Evolutionary conservation across 73 alveolate species (phyloP).

Genomic region (Paramecium caudatum): DNA sequence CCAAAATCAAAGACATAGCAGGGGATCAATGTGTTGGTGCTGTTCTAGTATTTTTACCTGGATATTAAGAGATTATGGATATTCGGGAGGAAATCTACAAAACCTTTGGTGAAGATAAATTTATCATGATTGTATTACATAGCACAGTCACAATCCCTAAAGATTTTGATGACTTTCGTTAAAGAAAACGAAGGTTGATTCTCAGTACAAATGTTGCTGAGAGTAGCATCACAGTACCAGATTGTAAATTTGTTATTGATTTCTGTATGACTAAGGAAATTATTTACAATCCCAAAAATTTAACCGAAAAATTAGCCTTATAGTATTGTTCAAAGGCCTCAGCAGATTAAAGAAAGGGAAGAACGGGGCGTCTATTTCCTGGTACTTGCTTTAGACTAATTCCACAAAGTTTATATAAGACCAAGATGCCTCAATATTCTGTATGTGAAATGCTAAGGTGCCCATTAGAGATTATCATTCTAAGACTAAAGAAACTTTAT

Average conservation of each 20-base stretch:
- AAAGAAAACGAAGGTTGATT: conserved; percentile 90
- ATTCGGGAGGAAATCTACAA: conserved; percentile 73
- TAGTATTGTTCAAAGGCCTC: conserved; percentile 97
- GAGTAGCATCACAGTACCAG: conserved; percentile 97
- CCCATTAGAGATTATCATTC: conserved; percentile 97
- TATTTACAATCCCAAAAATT: conserved; percentile 90
- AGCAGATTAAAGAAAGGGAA: conserved; percentile 96
- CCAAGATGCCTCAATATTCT: conserved; percentile 88
- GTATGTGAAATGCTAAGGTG: conserved; percentile 97
- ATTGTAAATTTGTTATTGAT: conserved; percentile 95
- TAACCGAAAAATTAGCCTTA: conserved; percentile 88
- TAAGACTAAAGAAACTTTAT: conserved; percentile 90
- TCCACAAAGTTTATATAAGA: conserved; percentile 84
- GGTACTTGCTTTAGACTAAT: conserved; percentile 94
- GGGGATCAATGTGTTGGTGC: conserved; percentile 80
- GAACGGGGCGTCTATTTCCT: conserved; percentile 85
- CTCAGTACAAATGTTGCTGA: conserved; percentile 99
- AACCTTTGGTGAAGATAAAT: conserved; percentile 59
- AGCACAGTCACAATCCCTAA: conserved; percentile 75
- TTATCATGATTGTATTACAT: conserved; percentile 82
- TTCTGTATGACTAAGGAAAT: conserved; percentile 96
- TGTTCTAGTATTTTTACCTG: conserved; percentile 93
- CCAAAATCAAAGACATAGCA: conserved; percentile 40
- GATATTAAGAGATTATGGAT: conserved; percentile 82
- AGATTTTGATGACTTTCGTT: conserved; percentile 62